A percentile compares a stretch with the other conserved stretches of the same genome.
These are phyloP conservation scores for Fagopyrum homotropicum DNA, from an alignment of 148 eudicot genomes.

Conservation along the genomic window DNA sequence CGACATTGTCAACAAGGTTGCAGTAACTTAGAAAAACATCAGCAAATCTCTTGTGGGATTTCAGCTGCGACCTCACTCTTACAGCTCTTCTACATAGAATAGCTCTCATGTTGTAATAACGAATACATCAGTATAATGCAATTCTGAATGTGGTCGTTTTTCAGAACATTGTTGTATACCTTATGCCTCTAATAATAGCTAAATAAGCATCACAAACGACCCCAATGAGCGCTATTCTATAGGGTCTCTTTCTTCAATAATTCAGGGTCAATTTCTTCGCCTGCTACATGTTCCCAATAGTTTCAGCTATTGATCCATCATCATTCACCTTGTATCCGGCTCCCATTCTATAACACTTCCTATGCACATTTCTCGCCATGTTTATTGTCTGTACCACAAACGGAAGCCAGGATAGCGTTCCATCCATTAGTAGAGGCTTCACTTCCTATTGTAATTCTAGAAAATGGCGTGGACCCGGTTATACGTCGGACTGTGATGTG, in stretches of 20 bases:
- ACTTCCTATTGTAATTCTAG: constrained; percentile 86
- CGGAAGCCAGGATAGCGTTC: constrained; percentile 95
- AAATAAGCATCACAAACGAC: constrained; percentile 96
- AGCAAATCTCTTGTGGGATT: constrained; percentile 98
- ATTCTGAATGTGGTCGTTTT: too few species aligned
- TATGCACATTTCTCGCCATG: constrained; percentile 98
- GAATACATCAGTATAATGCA: too few species aligned
- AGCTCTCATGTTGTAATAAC: constrained; percentile 59
- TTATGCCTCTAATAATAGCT: constrained; percentile 92
- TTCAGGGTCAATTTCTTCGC: constrained; percentile 50
- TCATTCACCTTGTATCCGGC: constrained; percentile 71
- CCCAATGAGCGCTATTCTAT: constrained; percentile 94
- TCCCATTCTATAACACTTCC: constrained; percentile 90
- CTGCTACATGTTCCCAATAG: constrained; percentile 92
- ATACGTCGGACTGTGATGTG: constrained; percentile 67
- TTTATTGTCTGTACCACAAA: constrained; percentile 97
- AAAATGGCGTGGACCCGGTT: constrained; percentile 79
- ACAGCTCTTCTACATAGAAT: constrained; percentile 89
- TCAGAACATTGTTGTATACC: constrained; percentile 27
- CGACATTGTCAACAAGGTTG: constrained; percentile 84
- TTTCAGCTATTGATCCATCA: constrained; percentile 67
- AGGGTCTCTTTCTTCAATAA: constrained; percentile 59
- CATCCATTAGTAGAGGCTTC: constrained; percentile 86
- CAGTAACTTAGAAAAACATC: constrained; percentile 76
- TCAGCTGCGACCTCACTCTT: constrained; percentile 85